Conservation (phyloP, 2,329 filamentous ascomycete species). For the Domatiomyces globalis region DNA sequence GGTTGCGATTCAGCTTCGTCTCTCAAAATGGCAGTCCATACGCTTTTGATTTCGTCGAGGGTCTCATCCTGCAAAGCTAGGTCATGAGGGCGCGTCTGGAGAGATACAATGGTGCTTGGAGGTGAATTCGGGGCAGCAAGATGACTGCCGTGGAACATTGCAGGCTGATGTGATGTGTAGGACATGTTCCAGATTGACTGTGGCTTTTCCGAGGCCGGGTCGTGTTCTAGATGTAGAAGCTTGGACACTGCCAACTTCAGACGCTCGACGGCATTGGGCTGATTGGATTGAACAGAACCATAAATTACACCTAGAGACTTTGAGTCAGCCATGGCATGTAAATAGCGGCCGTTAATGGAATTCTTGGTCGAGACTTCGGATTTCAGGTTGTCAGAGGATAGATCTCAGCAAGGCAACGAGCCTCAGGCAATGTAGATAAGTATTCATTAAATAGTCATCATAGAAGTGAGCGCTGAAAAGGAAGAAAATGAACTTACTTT, state of each 20-base stretch:
- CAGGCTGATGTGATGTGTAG: conserved; percentile 40
- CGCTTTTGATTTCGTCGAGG: conserved; percentile 51
- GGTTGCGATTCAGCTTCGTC: conserved; percentile 35
- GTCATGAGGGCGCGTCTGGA: conserved; percentile 42
- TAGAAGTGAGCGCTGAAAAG: conserved; percentile 27
- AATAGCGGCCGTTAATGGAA: conserved; percentile 2
- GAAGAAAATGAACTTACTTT: conserved; percentile 56
- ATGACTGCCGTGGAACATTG: conserved; percentile 24
- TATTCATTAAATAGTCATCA: conserved; percentile 77
- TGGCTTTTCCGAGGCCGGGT: neutral
- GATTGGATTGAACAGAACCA: conserved; percentile 27
- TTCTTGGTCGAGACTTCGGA: conserved; percentile 26
- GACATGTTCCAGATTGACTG: conserved; percentile 12
- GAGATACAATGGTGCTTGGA: conserved; percentile 41
- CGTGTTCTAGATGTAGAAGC: neutral
- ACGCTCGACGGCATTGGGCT: conserved; percentile 2
- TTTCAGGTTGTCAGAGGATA: conserved; percentile 79
- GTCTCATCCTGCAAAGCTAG: conserved; percentile 60
- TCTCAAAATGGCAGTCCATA: conserved; percentile 54
- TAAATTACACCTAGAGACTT: conserved; percentile 42
- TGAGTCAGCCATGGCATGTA: conserved; percentile 7
- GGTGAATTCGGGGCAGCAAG: conserved; percentile 7
- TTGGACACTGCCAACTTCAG: conserved; percentile 11
- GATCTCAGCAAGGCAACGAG: conserved; percentile 61
- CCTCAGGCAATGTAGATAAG: conserved; percentile 99